Base-by-base conservation (phyloP, 1,284 basidiomycete genomes). In the Rhodotorula sp. region DNA sequence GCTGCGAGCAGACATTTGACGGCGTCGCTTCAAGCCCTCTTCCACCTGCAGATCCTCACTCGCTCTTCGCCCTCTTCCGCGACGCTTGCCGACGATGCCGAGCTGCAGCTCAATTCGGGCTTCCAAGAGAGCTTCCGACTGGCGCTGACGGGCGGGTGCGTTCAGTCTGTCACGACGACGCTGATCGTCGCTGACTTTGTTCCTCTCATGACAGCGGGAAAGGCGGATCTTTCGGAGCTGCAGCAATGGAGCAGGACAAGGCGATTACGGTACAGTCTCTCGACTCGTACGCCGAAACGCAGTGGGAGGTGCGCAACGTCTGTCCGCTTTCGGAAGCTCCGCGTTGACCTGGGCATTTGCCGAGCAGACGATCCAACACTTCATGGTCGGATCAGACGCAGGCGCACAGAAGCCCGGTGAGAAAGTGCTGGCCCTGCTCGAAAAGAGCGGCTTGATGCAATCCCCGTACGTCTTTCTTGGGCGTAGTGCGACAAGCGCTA, bases 191-290 rank as follows among this genome's bases (percentile, higher is more conserved):
- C 54, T 25, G 13, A 57, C 5, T n/a, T 34, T 16, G 7, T 41
- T 4, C 7, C 4, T 4, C n/a, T 45, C 17, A 21, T 13, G 3
- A 14, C 44, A 96, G 94, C 53, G 95, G 96, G 4, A 86, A 88
- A n/a, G 92, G 89, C 66, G 87, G 89, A 44, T 94, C 93, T 61
- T 99, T 99, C 80, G 96, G 97, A 17, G 88, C 92, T 42, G 90
- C 93, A 27, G 90, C 88, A 44, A 86, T 88, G 68, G 85, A 84
- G 60, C 87, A 87, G 61, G 77, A 77, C 14, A 49, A 62, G 65
- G 77, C 77, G 1, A 48, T 64, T 56, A 74, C 66, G 63, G 72
- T 63, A 25, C 67, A 62, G 5, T 75, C 71, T 45, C 68, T 79
- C 17, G 92, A 97, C 80, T 84, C 86, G 27, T 94, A 93, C 79